These are phyloP conservation scores for Penicillium brasilianum DNA, from an alignment of 2,329 filamentous ascomycete genomes.

Conservation along the genomic window DNA sequence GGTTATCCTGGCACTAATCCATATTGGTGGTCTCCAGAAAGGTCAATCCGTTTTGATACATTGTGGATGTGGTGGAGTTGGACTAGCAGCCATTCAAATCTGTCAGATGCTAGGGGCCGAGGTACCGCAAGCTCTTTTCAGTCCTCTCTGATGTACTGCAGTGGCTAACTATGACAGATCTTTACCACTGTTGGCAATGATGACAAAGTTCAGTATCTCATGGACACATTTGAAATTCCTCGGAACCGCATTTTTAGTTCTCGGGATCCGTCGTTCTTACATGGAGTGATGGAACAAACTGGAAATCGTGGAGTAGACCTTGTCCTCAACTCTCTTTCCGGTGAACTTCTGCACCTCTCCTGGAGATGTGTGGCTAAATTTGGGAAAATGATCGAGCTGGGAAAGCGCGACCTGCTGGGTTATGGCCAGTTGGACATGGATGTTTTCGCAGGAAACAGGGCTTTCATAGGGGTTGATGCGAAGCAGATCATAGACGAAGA, in stretches of 20 bases:
- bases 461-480: constrained; percentile 27
- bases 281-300: constrained; percentile 18
- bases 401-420: constrained; percentile 24
- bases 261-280: not conserved
- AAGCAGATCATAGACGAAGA: constrained; percentile 16
- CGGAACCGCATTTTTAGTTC: constrained; percentile 1
- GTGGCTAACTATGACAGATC: constrained; percentile 6
- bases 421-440: constrained; percentile 23
- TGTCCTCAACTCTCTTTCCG: constrained; percentile 33
- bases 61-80: constrained; percentile 38
- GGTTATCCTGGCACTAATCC: constrained; percentile 23
- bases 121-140: constrained; percentile 18
- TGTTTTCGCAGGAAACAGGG: constrained; percentile 23
- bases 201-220: not conserved
- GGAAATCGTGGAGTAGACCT: constrained; percentile 27
- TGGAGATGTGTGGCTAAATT: constrained; percentile 37
- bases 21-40: constrained; percentile 24
- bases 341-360: constrained; percentile 30
- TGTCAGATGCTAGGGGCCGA: constrained; percentile 34
- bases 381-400: constrained; percentile 32
- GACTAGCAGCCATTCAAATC: constrained; percentile 39
- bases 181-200: constrained; percentile 9
- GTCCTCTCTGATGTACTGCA: not conserved
- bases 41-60: constrained; percentile 43
- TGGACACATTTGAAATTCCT: constrained; percentile 7